phyloP scores from a whole-genome alignment of 2,329 filamentous ascomycete species.

The Ceratocystis destructans region DNA sequence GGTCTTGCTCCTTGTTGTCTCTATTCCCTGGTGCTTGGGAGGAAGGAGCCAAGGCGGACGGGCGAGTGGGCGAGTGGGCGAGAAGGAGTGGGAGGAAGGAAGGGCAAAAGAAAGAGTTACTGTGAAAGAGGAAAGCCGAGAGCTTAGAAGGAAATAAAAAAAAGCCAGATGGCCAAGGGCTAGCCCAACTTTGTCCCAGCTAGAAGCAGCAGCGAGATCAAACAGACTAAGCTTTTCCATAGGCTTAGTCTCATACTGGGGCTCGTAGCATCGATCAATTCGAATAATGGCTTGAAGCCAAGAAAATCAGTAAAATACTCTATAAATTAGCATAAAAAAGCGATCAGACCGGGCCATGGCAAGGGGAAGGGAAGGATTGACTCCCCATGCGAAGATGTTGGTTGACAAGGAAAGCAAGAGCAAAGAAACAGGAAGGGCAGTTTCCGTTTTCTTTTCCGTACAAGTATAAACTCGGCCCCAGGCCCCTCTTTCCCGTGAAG shows the following conservation, averaged over 20 bases:
- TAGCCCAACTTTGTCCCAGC: not conserved
- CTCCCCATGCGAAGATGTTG: constrained; percentile 1
- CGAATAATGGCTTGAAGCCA: not conserved
- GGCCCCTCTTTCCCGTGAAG: not conserved
- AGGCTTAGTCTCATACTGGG: not conserved
- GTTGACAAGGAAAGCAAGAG: constrained; percentile 8
- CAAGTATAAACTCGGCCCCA: constrained; percentile 10
- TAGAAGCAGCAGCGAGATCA: not conserved
- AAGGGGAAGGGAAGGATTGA: constrained; percentile 5
- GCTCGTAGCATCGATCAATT: not conserved
- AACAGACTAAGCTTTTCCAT: not conserved
- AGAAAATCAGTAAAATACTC: not conserved
- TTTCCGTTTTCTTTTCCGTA: not conserved
- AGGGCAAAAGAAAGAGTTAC: not conserved
- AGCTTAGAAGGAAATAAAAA: not conserved
- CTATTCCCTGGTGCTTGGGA: not conserved
- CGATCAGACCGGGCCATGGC: not conserved
- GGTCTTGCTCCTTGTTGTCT: not conserved
- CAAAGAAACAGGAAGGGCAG: not conserved
- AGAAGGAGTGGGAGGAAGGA: not conserved
- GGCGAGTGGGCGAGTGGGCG: not conserved
- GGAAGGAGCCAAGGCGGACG: not conserved
- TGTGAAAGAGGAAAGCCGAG: not conserved
- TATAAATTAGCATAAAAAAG: not conserved
- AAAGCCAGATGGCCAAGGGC: not conserved